phyloP scores from a whole-genome alignment of 192 early-diverging fungal species.

The Allomyces javanicus region DNA sequence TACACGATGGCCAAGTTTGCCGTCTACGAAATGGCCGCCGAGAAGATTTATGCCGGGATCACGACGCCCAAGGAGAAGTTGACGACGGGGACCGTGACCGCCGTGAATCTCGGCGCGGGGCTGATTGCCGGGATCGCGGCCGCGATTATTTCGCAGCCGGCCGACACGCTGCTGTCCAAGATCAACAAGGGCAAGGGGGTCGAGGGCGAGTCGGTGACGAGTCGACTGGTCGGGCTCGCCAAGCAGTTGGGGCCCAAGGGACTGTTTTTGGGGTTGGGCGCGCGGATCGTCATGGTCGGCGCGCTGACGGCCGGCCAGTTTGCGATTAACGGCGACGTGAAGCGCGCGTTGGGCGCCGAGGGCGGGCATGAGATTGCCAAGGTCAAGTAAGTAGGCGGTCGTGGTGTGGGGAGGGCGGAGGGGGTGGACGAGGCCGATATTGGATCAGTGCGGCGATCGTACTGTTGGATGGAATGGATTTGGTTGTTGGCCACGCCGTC shows the following conservation, averaged over 20 bases:
- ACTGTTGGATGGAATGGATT: no score
- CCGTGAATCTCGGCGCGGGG: slow-evolving; percentile 36
- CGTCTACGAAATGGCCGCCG: slow-evolving; percentile 58
- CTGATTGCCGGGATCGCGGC: slow-evolving; percentile 75
- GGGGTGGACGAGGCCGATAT: no score
- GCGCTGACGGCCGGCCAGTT: slow-evolving; percentile 72
- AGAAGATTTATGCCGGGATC: slow-evolving; percentile 41
- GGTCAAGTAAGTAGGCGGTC: not conserved
- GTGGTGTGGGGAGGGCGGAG: no score
- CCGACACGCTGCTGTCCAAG: slow-evolving; percentile 61
- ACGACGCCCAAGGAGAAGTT: slow-evolving; percentile 43
- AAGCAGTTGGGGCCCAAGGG: slow-evolving; percentile 44
- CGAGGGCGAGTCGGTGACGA: slow-evolving; percentile 30
- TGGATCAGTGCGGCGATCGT: no score
- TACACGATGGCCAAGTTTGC: slow-evolving; percentile 77
- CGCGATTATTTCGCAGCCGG: slow-evolving; percentile 79
- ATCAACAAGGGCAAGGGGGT: slow-evolving; percentile 37
- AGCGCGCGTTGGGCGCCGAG: slow-evolving; percentile 42
- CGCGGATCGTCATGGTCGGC: slow-evolving; percentile 85
- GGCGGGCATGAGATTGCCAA: slow-evolving; percentile 29
- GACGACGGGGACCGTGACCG: slow-evolving; percentile 57
- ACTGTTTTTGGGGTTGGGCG: slow-evolving; percentile 58
- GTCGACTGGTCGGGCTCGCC: slow-evolving; percentile 21
- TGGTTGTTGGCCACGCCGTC: no score
- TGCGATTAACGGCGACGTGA: slow-evolving; percentile 68